Base-by-base conservation (phyloP, 2,329 filamentous ascomycete species). In the Penicillium sp. region DNA sequence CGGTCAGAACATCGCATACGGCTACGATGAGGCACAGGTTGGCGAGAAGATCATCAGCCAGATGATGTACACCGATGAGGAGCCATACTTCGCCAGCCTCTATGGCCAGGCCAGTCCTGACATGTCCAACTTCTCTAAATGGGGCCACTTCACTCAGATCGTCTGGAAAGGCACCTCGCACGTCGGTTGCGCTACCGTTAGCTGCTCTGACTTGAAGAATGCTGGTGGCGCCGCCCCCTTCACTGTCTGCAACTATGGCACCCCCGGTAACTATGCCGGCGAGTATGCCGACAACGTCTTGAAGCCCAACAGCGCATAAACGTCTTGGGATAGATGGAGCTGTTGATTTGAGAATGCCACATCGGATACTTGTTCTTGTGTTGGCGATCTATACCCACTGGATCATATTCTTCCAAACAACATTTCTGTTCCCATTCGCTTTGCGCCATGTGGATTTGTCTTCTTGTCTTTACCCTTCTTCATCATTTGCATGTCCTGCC, bases 1-100 rank as follows among this genome's bases (percentile, higher is more conserved):
- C 64, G 93, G 93, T 56, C 93, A 98, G 75, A 98, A 97, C 78
- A 84, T 97, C 52, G 91, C 87, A 64, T 83, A 84, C 53, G 76
- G 83, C 57, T 76, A 80, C 53, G 63, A 69, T 2, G 66, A 72
- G n/a, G 70, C 68, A 53, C 78, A 82, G 41, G 75, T 87, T 55
- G 80, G 81, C 47, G 75, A 78, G 56, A 82, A 85, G 58, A 83
- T 91, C 65, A 87, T 83, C 62, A 79, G 91, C 66, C 76, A 24
- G 9, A 46, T 84, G 72, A 96, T 93, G 88, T 96, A 96, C 79
- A 88, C 93, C 68, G 80, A 79, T 61, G 88, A 95, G 70, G 74
- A 85, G 61, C 65, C 66, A 55, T 71, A 71, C 61, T 83, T 77
- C 70, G 76, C 76, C 51, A 61, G 64, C 28, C 68, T 72, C 46